Evolutionary conservation across 345 rosid species (phyloP).

Genomic region (Eucalyptus pumila): DNA sequence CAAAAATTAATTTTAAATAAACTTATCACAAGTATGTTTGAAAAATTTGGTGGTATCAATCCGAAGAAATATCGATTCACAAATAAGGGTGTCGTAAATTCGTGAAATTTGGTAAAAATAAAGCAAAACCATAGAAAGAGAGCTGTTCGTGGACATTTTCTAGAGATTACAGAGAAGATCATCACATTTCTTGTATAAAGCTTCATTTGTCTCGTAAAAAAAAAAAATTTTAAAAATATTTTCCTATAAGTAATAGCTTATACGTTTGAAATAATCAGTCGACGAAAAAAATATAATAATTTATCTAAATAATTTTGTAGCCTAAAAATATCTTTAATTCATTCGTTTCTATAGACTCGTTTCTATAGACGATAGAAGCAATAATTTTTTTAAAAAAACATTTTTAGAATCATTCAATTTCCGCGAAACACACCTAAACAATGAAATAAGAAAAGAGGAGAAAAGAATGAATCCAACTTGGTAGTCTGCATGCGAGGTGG

Average conservation of each 20-base stretch:
- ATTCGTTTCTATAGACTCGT: no score
- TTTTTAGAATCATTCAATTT: no score
- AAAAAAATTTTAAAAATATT: no score
- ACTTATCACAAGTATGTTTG: rapidly evolving
- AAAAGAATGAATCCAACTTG: background rate
- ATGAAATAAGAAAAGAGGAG: background rate
- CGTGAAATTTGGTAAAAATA: background rate
- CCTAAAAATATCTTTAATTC: rapidly evolving
- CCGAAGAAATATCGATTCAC: rapidly evolving
- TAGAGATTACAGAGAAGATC: background rate
- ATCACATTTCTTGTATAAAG: background rate
- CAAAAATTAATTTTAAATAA: no score
- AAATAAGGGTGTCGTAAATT: rapidly evolving
- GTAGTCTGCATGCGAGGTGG: background rate
- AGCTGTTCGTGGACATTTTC: background rate
- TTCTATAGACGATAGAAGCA: no score
- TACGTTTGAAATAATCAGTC: no score
- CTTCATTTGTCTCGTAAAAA: background rate
- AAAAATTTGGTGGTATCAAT: no score
- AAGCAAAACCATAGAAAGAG: background rate
- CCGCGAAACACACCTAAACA: background rate
- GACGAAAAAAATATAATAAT: no score
- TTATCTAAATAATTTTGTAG: no score
- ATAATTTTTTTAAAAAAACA: no score
- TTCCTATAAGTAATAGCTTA: no score